These are phyloP conservation scores for Macrophomina pseudophaseolina DNA, from an alignment of 2,329 filamentous ascomycete genomes.

Conservation along the genomic window DNA sequence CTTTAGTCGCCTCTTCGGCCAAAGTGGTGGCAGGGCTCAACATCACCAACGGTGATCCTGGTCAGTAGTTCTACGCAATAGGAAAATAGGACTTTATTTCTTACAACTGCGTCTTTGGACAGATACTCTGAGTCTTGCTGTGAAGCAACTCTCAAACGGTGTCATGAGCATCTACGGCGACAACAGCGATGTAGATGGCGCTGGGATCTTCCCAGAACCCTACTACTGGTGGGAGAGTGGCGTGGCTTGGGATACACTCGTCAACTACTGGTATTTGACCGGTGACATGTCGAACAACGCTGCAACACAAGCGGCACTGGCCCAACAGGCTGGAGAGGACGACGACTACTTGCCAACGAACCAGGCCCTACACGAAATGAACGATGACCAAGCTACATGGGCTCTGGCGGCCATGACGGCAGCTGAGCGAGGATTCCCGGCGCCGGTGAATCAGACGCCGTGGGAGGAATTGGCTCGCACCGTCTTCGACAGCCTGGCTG, in stretches of 20 bases:
- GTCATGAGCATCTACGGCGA: neutral
- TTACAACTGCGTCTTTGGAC: neutral
- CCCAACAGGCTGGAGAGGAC: conserved; percentile 46
- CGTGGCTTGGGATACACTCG: conserved; percentile 44
- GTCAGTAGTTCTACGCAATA: no score
- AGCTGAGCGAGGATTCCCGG: conserved; percentile 70
- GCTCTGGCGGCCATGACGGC: conserved; percentile 70
- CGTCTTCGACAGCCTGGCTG: conserved; percentile 72
- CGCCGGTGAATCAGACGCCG: conserved; percentile 59
- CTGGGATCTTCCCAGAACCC: conserved; percentile 45
- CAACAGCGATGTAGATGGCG: conserved; percentile 32
- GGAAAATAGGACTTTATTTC: neutral
- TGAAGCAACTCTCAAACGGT: neutral
- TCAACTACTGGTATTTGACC: conserved; percentile 54
- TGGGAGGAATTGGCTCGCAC: conserved; percentile 73
- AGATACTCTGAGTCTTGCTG: neutral
- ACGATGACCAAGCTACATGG: conserved; percentile 80
- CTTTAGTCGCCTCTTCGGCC: no score
- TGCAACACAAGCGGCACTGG: conserved; percentile 50
- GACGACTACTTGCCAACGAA: conserved; percentile 50
- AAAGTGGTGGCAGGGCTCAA: no score
- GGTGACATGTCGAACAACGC: conserved; percentile 50
- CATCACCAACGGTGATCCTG: no score
- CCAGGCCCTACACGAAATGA: conserved; percentile 61
- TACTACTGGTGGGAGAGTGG: conserved; percentile 57